Conservation (phyloP, 345 rosid species). For the Orychophragmus violaceus region DNA sequence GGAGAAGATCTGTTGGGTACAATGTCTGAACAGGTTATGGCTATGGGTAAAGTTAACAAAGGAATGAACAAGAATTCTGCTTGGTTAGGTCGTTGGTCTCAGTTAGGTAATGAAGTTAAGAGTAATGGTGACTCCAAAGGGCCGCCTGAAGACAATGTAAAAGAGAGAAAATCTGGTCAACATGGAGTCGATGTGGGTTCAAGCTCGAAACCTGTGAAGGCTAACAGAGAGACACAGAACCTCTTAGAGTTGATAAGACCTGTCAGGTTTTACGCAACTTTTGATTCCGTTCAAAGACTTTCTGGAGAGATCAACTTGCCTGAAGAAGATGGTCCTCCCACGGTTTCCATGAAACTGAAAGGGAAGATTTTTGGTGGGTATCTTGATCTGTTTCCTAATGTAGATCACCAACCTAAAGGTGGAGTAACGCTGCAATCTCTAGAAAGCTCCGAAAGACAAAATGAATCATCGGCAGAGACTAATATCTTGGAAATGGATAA, state of each 20-base stretch:
- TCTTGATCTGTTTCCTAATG: conserved; percentile 42
- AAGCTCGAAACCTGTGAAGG: conserved; percentile 37
- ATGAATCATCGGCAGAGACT: conserved; percentile 69
- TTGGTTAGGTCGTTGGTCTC: conserved; percentile 68
- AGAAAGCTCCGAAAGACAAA: conserved; percentile 45
- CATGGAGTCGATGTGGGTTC: conserved; percentile 27
- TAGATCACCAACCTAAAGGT: conserved; percentile 35
- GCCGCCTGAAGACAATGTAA: conserved; percentile 10
- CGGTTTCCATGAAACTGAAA: conserved; percentile 39
- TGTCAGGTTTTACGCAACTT: conserved; percentile 42
- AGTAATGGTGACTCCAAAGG: neutral
- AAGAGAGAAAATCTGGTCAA: neutral
- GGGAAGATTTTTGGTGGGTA: conserved; percentile 39
- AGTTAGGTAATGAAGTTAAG: neutral
- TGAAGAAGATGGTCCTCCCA: conserved; percentile 33
- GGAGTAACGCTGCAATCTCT: conserved; percentile 48
- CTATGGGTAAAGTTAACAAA: conserved; percentile 17
- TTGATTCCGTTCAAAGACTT: conserved; percentile 40
- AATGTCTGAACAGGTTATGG: conserved; percentile 27
- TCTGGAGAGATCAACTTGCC: conserved; percentile 32
- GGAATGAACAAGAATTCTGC: conserved; percentile 28
- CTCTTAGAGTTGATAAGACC: conserved; percentile 25
- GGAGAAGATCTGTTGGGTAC: conserved; percentile 1
- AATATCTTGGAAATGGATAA: conserved; percentile 64
- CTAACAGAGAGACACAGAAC: conserved; percentile 20